Base-by-base conservation (phyloP, 306 rosid species). In the Erythrophleum fordii region DNA sequence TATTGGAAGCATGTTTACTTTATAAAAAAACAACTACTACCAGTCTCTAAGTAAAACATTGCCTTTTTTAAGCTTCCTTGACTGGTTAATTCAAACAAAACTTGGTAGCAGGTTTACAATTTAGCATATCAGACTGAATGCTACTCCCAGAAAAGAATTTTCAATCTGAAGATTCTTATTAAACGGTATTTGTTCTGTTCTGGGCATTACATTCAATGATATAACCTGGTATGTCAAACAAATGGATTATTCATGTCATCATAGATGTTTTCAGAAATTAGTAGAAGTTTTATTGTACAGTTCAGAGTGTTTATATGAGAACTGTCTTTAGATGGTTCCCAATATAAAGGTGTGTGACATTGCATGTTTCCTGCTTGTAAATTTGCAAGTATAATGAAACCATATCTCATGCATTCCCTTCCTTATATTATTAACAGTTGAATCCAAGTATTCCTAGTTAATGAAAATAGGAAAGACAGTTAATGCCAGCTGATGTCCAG, bases 281-380 rank as follows among this genome's bases (percentile, higher is more conserved):
- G 68, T 76, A 73, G 55, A 66, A 75, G 48, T 28, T 44, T 49
- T 51, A 46, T 45, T 14, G 44, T 68, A 71, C 20, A 34, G 65
- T 52, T 42, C 64, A 6, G 35, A 78, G 53, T 74, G 59, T 18
- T 80, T 44, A 53, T 31, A 69, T 61, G 29, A 53, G 55, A 80
- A 29, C 75, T 75, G 69, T 44, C 74, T 48, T 44, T 56, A 22
- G 52, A 11, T 39, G 51, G 74, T 61, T 77, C 60, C 67, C 29
- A 39, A 75, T 80, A 34, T 51, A 13, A 60, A 70, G 51, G 48
- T 73, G 65, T 70, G 71, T 52, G 52, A n/a, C 22, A 61, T 18
- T 62, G 8, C 51, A 18, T 79, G 81, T 75, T n/a, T n/a, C 67
- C 56, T 58, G 10, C 82, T 8, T 49, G n/a, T 81, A 76, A 42